A percentile compares a stretch with the other conserved stretches of the same genome.
These are phyloP conservation scores for Petunia axillaris DNA, from an alignment of 257 asterid species.

Conservation along the genomic window DNA sequence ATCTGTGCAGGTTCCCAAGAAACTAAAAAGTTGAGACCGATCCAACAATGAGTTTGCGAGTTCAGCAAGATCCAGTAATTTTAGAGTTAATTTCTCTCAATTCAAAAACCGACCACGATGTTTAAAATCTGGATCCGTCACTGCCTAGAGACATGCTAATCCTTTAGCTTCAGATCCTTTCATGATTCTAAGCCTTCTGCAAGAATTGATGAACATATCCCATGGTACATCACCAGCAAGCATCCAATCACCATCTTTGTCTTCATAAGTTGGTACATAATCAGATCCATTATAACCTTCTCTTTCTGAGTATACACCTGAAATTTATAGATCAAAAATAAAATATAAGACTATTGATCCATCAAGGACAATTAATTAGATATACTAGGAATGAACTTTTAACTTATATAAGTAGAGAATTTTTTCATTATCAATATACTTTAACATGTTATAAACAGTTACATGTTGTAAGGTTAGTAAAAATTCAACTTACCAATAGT, in stretches of 20 bases:
- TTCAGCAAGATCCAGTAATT: not conserved
- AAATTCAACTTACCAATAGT: conserved; percentile 46
- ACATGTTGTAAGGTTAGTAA: too few species aligned
- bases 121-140: conserved; percentile 24
- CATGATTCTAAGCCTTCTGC: conserved; percentile 82
- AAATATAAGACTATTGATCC: not conserved
- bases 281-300: conserved; percentile 79
- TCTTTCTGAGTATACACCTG: conserved; percentile 68
- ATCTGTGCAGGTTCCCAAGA: not conserved
- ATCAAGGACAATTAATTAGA: too few species aligned
- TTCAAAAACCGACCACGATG: not conserved
- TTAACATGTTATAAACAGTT: too few species aligned
- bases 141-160: conserved; percentile 23
- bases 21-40: not conserved
- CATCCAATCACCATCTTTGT: conserved; percentile 99
- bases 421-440: too few species aligned
- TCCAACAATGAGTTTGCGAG: not conserved
- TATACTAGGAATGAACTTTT: too few species aligned
- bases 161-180: conserved; percentile 82
- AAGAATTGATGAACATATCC: conserved; percentile 82
- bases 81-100: not conserved
- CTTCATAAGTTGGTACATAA: conserved; percentile 79
- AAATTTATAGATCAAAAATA: not conserved
- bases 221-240: conserved; percentile 96
- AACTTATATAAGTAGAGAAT: too few species aligned